These are phyloP conservation scores for Fusarium lyarnte DNA, from an alignment of 2,329 filamentous ascomycete species.

Conservation along the genomic window DNA sequence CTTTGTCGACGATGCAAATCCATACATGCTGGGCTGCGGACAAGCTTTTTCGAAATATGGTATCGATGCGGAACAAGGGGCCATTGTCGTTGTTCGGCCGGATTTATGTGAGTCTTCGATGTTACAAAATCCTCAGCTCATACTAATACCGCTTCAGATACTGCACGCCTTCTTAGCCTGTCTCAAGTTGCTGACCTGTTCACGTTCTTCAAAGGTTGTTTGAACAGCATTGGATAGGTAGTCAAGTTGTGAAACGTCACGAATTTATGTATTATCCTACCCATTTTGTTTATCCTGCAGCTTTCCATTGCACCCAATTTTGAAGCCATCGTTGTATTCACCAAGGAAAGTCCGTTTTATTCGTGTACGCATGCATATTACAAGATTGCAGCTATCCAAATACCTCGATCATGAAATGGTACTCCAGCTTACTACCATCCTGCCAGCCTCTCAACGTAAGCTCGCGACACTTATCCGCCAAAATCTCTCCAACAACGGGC, in stretches of 20 bases:
- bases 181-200: background rate
- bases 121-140: fast-evolving
- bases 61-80: constrained; percentile 8
- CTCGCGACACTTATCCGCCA: constrained; percentile 63
- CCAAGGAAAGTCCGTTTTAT: fast-evolving
- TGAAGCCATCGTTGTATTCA: too few relatives aligned
- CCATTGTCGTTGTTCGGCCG: constrained; percentile 27
- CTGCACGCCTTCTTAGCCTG: background rate
- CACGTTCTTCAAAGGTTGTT: constrained; percentile 12
- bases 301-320: fast-evolving
- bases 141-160: background rate
- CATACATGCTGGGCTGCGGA: constrained; percentile 23
- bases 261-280: too few relatives aligned
- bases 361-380: background rate
- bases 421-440: constrained; percentile 63
- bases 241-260: background rate
- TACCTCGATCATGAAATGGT: constrained; percentile 67
- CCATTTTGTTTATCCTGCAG: too few relatives aligned
- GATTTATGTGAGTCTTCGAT: constrained; percentile 25
- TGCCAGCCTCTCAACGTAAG: constrained; percentile 60
- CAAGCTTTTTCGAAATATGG: constrained; percentile 20
- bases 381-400: constrained; percentile 52
- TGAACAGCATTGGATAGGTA: background rate
- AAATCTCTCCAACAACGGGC: constrained; percentile 63
- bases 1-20: constrained; percentile 26